These are phyloP conservation scores for Alternaria triticimaculans DNA, from an alignment of 2,329 filamentous ascomycete genomes.

Conservation along the genomic window DNA sequence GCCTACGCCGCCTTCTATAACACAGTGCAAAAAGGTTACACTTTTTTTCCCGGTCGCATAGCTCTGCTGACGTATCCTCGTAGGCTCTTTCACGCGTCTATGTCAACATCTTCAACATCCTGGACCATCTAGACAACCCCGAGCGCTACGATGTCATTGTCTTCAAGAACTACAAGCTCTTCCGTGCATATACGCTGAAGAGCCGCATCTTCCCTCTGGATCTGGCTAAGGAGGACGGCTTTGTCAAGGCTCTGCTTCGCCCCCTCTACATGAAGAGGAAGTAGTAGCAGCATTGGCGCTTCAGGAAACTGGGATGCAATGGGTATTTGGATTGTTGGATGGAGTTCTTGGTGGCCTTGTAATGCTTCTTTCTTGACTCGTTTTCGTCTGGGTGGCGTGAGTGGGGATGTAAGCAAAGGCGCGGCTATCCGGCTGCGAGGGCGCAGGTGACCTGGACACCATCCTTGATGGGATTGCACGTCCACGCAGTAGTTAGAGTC, in stretches of 20 bases:
- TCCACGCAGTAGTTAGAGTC: not conserved
- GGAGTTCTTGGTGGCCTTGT: not conserved
- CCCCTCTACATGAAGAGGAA: not conserved
- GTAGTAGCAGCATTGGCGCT: not conserved
- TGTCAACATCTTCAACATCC: constrained; percentile 24
- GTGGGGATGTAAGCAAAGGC: not conserved
- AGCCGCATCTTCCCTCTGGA: constrained; percentile 7
- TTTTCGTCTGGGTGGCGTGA: not conserved
- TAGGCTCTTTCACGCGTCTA: constrained; percentile 14
- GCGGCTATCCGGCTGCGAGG: not conserved
- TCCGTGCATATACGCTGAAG: constrained; percentile 13
- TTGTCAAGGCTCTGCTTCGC: constrained; percentile 18
- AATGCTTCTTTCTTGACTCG: not conserved
- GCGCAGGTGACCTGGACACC: not conserved
- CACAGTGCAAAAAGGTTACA: constrained; percentile 33
- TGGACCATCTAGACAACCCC: constrained; percentile 18
- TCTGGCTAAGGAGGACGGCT: constrained; percentile 19
- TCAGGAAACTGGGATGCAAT: too few species aligned
- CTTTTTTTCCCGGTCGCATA: not conserved
- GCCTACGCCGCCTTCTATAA: constrained; percentile 21
- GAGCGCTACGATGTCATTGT: not conserved
- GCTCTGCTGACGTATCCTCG: not conserved
- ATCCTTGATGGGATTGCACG: not conserved
- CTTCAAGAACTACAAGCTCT: constrained; percentile 5
- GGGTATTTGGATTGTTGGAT: not conserved